Evolutionary conservation across 2,329 filamentous ascomycete genomes (phyloP).

Genomic region (Phoma sp.): DNA sequence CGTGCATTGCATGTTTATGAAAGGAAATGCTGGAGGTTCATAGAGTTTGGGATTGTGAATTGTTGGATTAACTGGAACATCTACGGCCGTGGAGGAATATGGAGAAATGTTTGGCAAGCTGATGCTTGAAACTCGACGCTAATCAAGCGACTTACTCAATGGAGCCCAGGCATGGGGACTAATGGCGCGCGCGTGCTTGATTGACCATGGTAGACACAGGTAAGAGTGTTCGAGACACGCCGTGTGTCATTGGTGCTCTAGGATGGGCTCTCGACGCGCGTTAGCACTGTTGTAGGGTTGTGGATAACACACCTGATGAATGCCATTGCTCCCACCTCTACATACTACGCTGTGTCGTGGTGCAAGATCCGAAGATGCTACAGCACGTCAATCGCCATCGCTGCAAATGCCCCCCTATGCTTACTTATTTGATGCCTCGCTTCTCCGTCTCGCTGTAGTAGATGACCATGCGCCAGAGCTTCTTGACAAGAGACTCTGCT

Average conservation of each 20-base stretch:
- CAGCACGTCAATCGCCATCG: slow-evolving; percentile 26
- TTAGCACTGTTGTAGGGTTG: neutral
- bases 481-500: slow-evolving; percentile 90
- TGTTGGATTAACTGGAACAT: slow-evolving; percentile 1
- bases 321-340: slow-evolving; percentile 11
- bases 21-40: neutral
- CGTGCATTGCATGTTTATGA: too few species aligned
- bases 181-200: slow-evolving; percentile 3
- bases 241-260: neutral
- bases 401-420: slow-evolving; percentile 7
- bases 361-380: slow-evolving; percentile 32
- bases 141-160: neutral
- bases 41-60: neutral
- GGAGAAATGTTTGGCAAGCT: neutral
- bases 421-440: slow-evolving; percentile 66
- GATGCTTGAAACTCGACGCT: neutral
- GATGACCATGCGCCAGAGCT: slow-evolving; percentile 97
- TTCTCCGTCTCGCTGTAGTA: slow-evolving; percentile 97
- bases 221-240: neutral
- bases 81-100: slow-evolving; percentile 12
- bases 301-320: neutral
- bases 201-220: neutral
- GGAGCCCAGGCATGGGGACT: neutral
- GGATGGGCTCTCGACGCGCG: neutral
- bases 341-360: slow-evolving; percentile 20